Conservation (phyloP, 2,329 filamentous ascomycete species). For the Bipolaris oryzae region DNA sequence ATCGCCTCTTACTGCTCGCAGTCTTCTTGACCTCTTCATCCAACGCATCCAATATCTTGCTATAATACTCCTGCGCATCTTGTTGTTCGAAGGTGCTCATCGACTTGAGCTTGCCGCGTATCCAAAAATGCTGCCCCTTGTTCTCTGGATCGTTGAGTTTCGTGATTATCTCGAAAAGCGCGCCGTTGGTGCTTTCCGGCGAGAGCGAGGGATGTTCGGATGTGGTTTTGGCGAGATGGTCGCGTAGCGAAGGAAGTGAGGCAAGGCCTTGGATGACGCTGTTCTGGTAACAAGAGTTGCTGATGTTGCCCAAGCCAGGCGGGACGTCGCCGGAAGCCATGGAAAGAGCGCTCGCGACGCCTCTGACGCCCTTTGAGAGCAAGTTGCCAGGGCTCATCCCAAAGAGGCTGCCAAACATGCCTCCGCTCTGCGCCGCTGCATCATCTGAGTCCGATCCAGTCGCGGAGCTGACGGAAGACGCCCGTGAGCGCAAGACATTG, state of each 20-base stretch:
- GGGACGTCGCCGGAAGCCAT: constrained; percentile 44
- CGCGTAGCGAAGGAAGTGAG: constrained; percentile 71
- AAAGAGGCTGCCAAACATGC: constrained; percentile 42
- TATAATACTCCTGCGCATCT: constrained; percentile 97
- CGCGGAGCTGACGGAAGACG: constrained; percentile 9
- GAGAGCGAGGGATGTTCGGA: constrained; percentile 45
- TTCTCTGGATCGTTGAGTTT: constrained; percentile 72
- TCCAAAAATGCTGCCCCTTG: constrained; percentile 80
- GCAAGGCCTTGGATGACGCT: constrained; percentile 84
- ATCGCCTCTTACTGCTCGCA: constrained; percentile 53
- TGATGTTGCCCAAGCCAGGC: constrained; percentile 81
- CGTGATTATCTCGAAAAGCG: constrained; percentile 69
- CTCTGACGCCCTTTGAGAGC: constrained; percentile 44
- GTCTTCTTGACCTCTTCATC: constrained; percentile 71
- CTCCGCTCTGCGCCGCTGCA: constrained; percentile 29
- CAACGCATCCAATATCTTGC: constrained; percentile 82
- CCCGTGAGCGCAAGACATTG: constrained; percentile 11
- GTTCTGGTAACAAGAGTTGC: constrained; percentile 98
- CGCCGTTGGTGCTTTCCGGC: constrained; percentile 55
- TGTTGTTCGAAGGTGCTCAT: constrained; percentile 97
- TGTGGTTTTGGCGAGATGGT: constrained; percentile 61
- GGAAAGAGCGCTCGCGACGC: constrained; percentile 47
- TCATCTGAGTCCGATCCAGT: constrained; percentile 27
- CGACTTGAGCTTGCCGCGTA: constrained; percentile 78
- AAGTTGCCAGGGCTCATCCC: constrained; percentile 48